phyloP scores from a whole-genome alignment of 305 asterid species.

The Rubia tinctorum region DNA sequence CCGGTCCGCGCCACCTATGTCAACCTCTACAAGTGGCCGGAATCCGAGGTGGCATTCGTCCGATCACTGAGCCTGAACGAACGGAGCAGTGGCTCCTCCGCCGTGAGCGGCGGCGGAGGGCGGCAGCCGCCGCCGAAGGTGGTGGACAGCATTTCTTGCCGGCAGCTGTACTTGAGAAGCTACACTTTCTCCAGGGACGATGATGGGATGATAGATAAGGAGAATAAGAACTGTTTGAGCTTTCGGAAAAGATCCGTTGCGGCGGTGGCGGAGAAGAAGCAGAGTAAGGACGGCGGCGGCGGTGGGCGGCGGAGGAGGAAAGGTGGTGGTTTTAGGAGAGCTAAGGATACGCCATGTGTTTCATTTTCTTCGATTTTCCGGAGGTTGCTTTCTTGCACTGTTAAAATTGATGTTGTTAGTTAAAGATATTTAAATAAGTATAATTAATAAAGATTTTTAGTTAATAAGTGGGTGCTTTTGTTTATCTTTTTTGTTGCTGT shows the following conservation, averaged over 20 bases:
- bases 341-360: conserved; percentile 24
- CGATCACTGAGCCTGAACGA: conserved; percentile 47
- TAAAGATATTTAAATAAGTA: not conserved
- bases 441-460: not conserved
- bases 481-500: not conserved
- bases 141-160: conserved; percentile 70
- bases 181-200: conserved; percentile 76
- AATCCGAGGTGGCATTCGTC: conserved; percentile 70
- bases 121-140: conserved; percentile 29
- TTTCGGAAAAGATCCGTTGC: conserved; percentile 11
- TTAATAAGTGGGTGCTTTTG: not conserved
- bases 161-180: conserved; percentile 72
- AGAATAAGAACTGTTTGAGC: conserved; percentile 40
- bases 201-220: conserved; percentile 20
- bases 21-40: conserved; percentile 83
- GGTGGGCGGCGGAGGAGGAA: conserved; percentile 11
- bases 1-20: conserved; percentile 62
- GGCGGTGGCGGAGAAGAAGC: not conserved
- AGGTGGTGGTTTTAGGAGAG: conserved; percentile 18
- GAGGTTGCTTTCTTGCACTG: conserved; percentile 33
- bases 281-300: not conserved
- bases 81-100: conserved; percentile 8
- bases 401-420: conserved; percentile 33
- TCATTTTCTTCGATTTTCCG: conserved; percentile 28
- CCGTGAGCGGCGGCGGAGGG: not conserved